Evolutionary conservation across 495 filamentous ascomycete species (phyloP).

Genomic region (Aspergillus egyptiacus): DNA sequence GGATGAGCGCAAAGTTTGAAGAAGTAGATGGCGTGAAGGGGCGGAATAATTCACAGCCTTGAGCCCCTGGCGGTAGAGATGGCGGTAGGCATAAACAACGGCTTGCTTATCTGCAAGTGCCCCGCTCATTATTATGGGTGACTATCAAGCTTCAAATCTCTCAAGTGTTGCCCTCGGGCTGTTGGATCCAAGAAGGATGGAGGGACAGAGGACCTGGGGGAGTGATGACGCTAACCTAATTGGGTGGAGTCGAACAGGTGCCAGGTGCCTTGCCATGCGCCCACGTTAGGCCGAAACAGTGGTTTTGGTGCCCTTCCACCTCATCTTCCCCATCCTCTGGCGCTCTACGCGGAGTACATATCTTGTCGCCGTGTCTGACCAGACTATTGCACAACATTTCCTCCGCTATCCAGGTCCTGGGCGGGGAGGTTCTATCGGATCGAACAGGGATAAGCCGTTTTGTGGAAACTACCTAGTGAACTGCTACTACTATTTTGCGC

Average conservation of each 20-base stretch:
- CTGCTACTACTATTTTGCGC: too few relatives aligned
- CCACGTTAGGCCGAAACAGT: conserved; percentile 25
- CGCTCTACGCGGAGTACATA: not conserved
- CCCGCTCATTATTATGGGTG: not conserved
- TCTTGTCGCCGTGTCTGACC: not conserved
- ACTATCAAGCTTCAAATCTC: too few relatives aligned
- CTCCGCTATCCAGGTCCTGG: not conserved
- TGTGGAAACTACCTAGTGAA: too few relatives aligned
- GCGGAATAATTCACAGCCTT: conserved; percentile 75
- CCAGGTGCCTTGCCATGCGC: conserved; percentile 1
- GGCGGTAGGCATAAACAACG: conserved; percentile 71
- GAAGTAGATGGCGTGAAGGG: conserved; percentile 64
- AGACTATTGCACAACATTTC: not conserved
- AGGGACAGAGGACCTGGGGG: not conserved
- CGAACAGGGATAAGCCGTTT: not conserved
- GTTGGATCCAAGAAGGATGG: too few relatives aligned
- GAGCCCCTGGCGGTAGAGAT: conserved; percentile 65
- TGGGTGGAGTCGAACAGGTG: conserved; percentile 8
- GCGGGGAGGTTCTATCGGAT: not conserved
- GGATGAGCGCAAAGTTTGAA: conserved; percentile 56
- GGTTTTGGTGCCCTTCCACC: conserved; percentile 11
- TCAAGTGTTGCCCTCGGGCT: too few relatives aligned
- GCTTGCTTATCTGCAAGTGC: conserved; percentile 24
- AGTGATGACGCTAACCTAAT: conserved; percentile 15
- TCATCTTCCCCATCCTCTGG: not conserved